phyloP scores from a whole-genome alignment of 306 rosid species.

The Trichosanthes truncata region DNA sequence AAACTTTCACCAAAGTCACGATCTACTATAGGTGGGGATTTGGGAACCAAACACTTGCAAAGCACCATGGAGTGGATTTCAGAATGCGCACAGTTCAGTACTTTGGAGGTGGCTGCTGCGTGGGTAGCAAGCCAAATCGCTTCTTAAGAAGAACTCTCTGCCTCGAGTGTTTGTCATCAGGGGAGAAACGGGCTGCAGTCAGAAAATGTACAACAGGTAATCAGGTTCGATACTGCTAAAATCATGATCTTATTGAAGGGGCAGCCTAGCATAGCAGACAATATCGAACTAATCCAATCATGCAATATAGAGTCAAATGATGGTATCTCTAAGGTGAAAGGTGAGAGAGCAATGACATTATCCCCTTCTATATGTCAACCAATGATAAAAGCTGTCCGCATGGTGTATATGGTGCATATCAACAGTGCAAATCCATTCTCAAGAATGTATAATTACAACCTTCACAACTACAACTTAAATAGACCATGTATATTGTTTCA shows the following conservation, averaged over 20 bases:
- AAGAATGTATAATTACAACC: neutral
- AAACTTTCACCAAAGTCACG: neutral
- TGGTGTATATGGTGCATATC: neutral
- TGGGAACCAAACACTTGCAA: neutral
- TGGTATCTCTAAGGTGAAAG: neutral
- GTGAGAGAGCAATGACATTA: neutral
- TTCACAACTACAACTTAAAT: neutral
- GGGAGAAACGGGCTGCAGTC: constrained; percentile 88
- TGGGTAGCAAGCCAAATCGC: constrained; percentile 83
- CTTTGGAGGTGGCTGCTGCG: constrained; percentile 68
- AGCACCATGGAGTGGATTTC: neutral
- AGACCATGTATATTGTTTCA: neutral
- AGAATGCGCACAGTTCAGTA: constrained; percentile 32
- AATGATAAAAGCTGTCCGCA: neutral
- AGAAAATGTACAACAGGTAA: constrained; percentile 13
- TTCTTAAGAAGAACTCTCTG: constrained; percentile 80
- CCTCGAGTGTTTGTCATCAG: constrained; percentile 74
- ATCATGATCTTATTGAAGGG: neutral
- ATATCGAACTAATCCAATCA: neutral
- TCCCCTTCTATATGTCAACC: neutral
- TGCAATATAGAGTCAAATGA: neutral
- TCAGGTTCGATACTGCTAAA: neutral
- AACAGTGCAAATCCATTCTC: neutral
- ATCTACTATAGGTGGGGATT: neutral
- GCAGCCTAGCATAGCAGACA: neutral